A percentile compares a stretch with the other conserved stretches of the same genome.
Conservation (phyloP, 805 yeast genomes). For the Vanderwaltozyma yarrowii region DNA sequence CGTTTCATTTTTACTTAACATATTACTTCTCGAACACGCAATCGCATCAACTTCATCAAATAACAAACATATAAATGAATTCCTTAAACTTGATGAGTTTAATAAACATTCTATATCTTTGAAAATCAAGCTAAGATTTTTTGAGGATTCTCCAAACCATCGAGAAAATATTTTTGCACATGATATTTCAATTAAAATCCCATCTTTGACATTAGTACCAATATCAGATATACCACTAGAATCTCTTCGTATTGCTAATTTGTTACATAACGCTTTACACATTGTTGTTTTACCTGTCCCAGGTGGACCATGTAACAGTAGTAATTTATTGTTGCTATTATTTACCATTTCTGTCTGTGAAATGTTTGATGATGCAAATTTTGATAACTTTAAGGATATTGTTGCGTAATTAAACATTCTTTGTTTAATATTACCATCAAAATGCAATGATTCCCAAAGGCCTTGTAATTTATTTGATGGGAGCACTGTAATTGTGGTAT, state of each 20-base stretch:
- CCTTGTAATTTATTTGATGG: conserved; percentile 27
- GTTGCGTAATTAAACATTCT: conserved; percentile 27
- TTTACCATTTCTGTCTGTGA: conserved; percentile 1
- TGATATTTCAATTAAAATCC: conserved; percentile 33
- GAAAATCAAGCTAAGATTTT: conserved; percentile 31
- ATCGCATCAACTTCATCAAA: conserved; percentile 40
- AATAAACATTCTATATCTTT: conserved; percentile 25
- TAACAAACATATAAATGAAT: conserved; percentile 27
- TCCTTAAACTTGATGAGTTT: conserved; percentile 6
- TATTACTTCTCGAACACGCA: conserved; percentile 31
- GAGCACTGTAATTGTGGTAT: conserved; percentile 13
- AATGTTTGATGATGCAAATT: conserved; percentile 4
- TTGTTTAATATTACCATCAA: conserved; percentile 25
- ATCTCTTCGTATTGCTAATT: conserved; percentile 27
- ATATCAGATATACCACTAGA: conserved; percentile 1
- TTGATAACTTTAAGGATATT: conserved; percentile 22
- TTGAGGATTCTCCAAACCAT: conserved; percentile 39
- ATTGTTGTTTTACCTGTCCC: conserved; percentile 40
- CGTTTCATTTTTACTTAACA: conserved; percentile 32
- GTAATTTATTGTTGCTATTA: conserved; percentile 18
- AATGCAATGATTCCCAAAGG: conserved; percentile 30
- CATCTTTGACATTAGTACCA: conserved; percentile 8
- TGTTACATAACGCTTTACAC: conserved; percentile 33
- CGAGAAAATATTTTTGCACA: conserved; percentile 36
- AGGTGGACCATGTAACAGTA: conserved; percentile 35